These are phyloP conservation scores for Piper longum DNA, from an alignment of 164 flowering plant species.

Conservation along the genomic window DNA sequence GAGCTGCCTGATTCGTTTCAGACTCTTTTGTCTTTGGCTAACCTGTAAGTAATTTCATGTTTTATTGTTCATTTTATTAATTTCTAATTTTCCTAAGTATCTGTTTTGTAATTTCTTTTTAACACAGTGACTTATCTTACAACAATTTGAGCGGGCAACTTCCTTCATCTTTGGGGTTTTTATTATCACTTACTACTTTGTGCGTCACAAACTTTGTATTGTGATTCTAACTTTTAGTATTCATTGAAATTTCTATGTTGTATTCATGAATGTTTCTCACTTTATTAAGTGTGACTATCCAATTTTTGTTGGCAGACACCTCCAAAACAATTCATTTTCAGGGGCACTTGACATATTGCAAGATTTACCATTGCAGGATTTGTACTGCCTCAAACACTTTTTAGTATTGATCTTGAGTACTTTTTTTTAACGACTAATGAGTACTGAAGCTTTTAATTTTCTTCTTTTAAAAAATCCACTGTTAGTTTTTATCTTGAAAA, in stretches of 20 bases:
- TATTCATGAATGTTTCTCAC: neutral
- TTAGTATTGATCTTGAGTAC: neutral
- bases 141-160: conserved; percentile 71
- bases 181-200: conserved; percentile 53
- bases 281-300: neutral
- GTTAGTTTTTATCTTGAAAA: too few species aligned
- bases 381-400: conserved; percentile 35
- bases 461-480: too few species aligned
- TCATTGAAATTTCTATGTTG: neutral
- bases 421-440: neutral
- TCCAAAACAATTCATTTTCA: conserved; percentile 78
- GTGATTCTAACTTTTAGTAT: neutral
- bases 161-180: conserved; percentile 44
- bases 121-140: conserved; percentile 64
- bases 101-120: conserved; percentile 1
- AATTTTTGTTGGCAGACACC: conserved; percentile 35
- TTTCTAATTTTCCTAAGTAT: neutral
- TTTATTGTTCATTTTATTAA: neutral
- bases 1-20: conserved; percentile 64
- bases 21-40: conserved; percentile 36
- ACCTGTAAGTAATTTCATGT: conserved; percentile 36
- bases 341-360: conserved; percentile 85
- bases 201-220: conserved; percentile 20
- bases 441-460: too few species aligned
- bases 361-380: conserved; percentile 60